Evolutionary conservation across 2,329 filamentous ascomycete genomes (phyloP).

Genomic region (Exophiala oligosperma): DNA sequence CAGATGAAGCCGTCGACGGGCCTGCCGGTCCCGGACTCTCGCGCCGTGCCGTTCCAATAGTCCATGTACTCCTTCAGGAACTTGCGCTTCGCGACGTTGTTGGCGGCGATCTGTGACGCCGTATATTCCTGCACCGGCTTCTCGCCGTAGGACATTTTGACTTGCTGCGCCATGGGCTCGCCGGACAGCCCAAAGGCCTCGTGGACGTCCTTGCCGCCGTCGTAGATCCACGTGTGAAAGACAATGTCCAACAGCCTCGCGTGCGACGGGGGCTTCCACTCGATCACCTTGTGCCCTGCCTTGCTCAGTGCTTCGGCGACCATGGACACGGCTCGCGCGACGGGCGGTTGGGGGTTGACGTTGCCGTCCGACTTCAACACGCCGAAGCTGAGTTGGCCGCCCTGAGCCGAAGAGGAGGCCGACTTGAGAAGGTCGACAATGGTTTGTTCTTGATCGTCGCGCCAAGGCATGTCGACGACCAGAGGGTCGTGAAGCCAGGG

Average conservation of each 20-base stretch:
- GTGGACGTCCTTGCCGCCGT: slow-evolving; percentile 55
- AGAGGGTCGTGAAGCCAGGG: slow-evolving; percentile 69
- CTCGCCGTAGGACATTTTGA: slow-evolving; percentile 38
- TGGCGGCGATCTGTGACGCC: slow-evolving; percentile 44
- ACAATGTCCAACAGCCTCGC: slow-evolving; percentile 37
- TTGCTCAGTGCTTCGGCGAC: slow-evolving; percentile 51
- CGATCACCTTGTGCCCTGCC: slow-evolving; percentile 58
- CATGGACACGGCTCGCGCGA: slow-evolving; percentile 55
- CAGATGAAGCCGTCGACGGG: slow-evolving; percentile 55
- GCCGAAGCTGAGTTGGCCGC: slow-evolving; percentile 53
- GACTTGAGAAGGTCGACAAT: slow-evolving; percentile 41
- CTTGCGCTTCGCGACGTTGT: slow-evolving; percentile 56
- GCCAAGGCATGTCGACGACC: slow-evolving; percentile 66
- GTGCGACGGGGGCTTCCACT: slow-evolving; percentile 60
- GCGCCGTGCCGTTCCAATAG: slow-evolving; percentile 61
- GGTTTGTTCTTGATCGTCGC: slow-evolving; percentile 45
- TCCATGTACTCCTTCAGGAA: slow-evolving; percentile 62
- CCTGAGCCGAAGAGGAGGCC: slow-evolving; percentile 24
- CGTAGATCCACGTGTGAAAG: slow-evolving; percentile 46
- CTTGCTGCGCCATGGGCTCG: slow-evolving; percentile 51
- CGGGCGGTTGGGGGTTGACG: slow-evolving; percentile 57
- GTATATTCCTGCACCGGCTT: slow-evolving; percentile 37
- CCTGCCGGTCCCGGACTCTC: slow-evolving; percentile 50
- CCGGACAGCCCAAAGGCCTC: slow-evolving; percentile 55
- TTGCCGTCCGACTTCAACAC: slow-evolving; percentile 54